Evolutionary conservation across 1,284 basidiomycete species (phyloP), one percentile per base, ranked within the genome.

Genomic region (Papiliotrema fonsecae): DNA sequence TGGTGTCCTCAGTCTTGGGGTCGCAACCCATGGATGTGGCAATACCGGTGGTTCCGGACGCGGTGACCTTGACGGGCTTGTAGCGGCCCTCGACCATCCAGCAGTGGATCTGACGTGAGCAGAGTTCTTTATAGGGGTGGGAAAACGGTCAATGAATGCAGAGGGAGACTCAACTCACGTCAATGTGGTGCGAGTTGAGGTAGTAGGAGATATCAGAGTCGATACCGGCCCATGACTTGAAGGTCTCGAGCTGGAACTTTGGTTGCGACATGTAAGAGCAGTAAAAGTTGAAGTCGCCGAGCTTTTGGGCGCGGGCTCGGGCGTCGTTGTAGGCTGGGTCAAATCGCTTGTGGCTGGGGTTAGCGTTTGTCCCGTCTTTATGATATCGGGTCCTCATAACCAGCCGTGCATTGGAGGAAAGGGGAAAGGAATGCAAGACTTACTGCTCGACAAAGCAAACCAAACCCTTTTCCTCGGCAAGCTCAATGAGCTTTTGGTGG

Each of bases 311-410:
- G 48, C 86, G 81, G 6, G 82, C 85, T 65, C 74, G 65, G 7
- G 89, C 91, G 70, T 96, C 91, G 59, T 86, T 87, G 76, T 96
- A 94, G 3, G 87, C 90, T 3, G 91, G 91, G 72, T 96, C 91
- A 71, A 87, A 93, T 49, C 76, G 69, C 66, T 77, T 78, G 67
- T 77, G 76, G 66, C 84, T 86, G 54, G 16, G 37, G 35, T 56
- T 47, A 60, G 55, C 64, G 32, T 50, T 50, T 82, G 84, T 80
- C 64, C 87, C 87, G n/a, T n/a, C n/a, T n/a, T n/a, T n/a, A n/a
- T n/a, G n/a, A n/a, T n/a, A n/a, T n/a, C n/a, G n/a, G n/a, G n/a
- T n/a, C n/a, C n/a, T n/a, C n/a, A n/a, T n/a, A n/a, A n/a, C n/a
- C n/a, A n/a, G n/a, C n/a, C n/a, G n/a, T n/a, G n/a, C n/a, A n/a